These are phyloP conservation scores for Scenedesmus sp. DNA, from an alignment of 163 green algal genomes.

Conservation along the genomic window DNA sequence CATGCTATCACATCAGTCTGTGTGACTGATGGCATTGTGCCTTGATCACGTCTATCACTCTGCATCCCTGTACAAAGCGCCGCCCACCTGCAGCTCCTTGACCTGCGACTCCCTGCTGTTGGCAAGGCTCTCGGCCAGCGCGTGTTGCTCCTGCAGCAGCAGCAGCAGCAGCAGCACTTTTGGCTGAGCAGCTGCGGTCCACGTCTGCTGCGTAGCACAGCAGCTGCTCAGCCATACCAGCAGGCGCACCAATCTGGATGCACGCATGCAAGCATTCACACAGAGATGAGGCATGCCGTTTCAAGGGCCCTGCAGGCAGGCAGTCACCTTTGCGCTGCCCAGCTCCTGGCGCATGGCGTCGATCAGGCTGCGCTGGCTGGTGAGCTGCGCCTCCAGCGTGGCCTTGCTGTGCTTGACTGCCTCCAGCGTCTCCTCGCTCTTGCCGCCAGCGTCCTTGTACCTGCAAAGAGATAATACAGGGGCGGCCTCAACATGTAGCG, in stretches of 20 bases:
- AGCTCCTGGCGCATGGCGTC: constrained; percentile 75
- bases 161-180: neutral
- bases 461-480: no score
- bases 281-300: no score
- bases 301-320: no score
- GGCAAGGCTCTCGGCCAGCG: constrained; percentile 65
- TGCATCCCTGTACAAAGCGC: neutral
- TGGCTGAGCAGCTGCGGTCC: no score
- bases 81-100: constrained; percentile 55
- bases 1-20: no score
- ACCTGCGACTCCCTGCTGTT: constrained; percentile 57
- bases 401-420: constrained; percentile 72
- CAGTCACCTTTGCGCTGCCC: constrained; percentile 67
- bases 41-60: no score
- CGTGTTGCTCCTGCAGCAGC: constrained; percentile 63
- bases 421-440: constrained; percentile 80
- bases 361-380: constrained; percentile 65
- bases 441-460: constrained; percentile 73
- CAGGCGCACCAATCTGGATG: no score
- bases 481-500: no score
- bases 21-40: no score
- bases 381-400: constrained; percentile 76
- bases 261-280: no score
- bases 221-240: no score
- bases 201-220: no score